Conservation (phyloP, 1,284 basidiomycete species). For the Kalmanozyma brasiliensis region DNA sequence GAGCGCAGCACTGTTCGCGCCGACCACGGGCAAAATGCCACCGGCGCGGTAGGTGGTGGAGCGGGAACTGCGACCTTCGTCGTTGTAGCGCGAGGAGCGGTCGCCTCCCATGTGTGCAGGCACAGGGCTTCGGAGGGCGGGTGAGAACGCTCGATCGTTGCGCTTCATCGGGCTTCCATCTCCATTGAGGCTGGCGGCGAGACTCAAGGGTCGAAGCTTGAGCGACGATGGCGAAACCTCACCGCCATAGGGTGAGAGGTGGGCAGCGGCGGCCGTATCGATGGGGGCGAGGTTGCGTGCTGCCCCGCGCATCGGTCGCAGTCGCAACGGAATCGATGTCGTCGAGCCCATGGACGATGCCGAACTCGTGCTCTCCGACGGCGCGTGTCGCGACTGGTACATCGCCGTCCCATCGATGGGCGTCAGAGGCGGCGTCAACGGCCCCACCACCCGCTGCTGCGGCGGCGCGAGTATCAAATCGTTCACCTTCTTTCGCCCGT, state of each 20-base stretch:
- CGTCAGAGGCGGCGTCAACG: slow-evolving; percentile 42
- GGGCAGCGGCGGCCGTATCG: slow-evolving; percentile 30
- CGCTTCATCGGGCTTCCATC: slow-evolving; percentile 43
- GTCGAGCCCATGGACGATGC: slow-evolving; percentile 24
- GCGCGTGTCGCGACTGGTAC: slow-evolving; percentile 29
- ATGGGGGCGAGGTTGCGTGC: slow-evolving; percentile 22
- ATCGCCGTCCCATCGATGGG: slow-evolving; percentile 23
- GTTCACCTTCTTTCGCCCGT: slow-evolving; percentile 22
- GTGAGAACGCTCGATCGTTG: slow-evolving; percentile 40
- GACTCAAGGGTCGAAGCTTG: slow-evolving; percentile 40
- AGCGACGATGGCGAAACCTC: slow-evolving; percentile 39
- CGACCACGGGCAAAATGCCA: slow-evolving; percentile 43
- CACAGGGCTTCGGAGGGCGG: slow-evolving; percentile 39
- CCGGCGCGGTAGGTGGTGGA: slow-evolving; percentile 39
- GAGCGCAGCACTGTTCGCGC: slow-evolving; percentile 43
- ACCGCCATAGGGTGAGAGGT: slow-evolving; percentile 21
- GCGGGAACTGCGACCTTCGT: slow-evolving; percentile 38
- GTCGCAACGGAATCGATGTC: slow-evolving; percentile 19
- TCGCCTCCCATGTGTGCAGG: slow-evolving; percentile 30
- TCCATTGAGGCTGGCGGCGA: slow-evolving; percentile 32
- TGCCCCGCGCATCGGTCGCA: slow-evolving; percentile 15
- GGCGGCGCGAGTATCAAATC: slow-evolving; percentile 29
- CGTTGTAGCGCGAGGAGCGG: slow-evolving; percentile 34
- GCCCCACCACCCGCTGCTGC: slow-evolving; percentile 21
- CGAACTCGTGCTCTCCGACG: slow-evolving; percentile 34